These are phyloP conservation scores for Calocybe cyanea DNA, from an alignment of 768 basidiomycete species.

Conservation along the genomic window DNA sequence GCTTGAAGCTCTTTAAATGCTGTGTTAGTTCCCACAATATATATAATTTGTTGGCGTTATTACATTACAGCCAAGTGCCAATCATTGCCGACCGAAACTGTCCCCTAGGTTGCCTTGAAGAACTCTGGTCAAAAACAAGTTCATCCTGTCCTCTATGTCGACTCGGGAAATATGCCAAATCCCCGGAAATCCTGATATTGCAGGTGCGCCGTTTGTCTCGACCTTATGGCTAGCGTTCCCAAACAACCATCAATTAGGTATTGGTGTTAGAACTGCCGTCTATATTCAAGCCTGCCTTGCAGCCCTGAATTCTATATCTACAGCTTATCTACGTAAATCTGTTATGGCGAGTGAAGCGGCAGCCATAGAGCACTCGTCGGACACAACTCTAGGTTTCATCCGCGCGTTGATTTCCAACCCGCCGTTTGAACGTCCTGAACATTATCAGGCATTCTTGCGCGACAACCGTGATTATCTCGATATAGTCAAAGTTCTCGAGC, in stretches of 20 bases:
- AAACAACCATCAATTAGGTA: neutral
- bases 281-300: neutral
- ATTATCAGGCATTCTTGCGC: neutral
- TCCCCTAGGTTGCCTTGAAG: no score
- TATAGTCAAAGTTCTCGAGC: neutral
- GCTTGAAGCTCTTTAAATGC: no score
- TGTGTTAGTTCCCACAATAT: no score
- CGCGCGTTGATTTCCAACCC: neutral
- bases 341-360: no score
- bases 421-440: neutral
- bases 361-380: no score
- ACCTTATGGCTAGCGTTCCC: neutral
- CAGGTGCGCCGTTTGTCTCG: neutral
- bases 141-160: no score
- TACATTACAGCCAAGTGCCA: no score
- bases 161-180: neutral
- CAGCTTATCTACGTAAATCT: neutral
- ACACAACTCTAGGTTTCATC: no score
- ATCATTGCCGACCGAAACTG: no score
- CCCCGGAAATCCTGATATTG: neutral
- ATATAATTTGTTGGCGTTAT: no score
- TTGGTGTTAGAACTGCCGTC: neutral
- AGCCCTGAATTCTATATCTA: neutral
- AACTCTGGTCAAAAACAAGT: no score
- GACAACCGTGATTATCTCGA: neutral